phyloP scores from a whole-genome alignment of 106 monocot species.

The Apostasia ramifera region DNA sequence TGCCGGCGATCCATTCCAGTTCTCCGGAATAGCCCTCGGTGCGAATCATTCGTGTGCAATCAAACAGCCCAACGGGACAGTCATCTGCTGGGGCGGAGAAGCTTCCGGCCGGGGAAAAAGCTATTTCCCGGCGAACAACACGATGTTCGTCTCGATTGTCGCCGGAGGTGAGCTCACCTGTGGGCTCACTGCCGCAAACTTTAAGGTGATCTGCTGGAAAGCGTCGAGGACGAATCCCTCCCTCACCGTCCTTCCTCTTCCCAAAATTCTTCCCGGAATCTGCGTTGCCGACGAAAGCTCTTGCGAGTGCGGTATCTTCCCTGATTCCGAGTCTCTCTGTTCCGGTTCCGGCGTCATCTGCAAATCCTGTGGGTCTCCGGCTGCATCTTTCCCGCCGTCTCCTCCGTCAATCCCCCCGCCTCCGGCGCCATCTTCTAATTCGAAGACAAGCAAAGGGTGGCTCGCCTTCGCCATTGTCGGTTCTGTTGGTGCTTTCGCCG shows the following conservation, averaged over 20 bases:
- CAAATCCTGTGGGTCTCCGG: slow-evolving; percentile 4
- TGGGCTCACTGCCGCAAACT: slow-evolving; percentile 40
- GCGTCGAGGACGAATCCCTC: slow-evolving; percentile 10
- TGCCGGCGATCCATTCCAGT: slow-evolving; percentile 18
- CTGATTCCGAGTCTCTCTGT: slow-evolving; percentile 23
- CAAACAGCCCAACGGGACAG: slow-evolving; percentile 27
- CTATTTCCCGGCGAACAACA: slow-evolving; percentile 20
- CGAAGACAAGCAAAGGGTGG: slow-evolving; percentile 19
- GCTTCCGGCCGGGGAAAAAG: background rate
- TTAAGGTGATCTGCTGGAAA: slow-evolving; percentile 70
- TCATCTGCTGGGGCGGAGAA: slow-evolving; percentile 62
- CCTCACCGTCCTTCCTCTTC: slow-evolving; percentile 17
- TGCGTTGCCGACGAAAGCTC: slow-evolving; percentile 17
- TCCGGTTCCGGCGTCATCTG: slow-evolving; percentile 33
- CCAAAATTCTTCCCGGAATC: slow-evolving; percentile 60
- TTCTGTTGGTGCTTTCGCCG: slow-evolving; percentile 40
- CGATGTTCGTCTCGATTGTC: slow-evolving; percentile 43
- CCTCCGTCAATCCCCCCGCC: slow-evolving; percentile 1
- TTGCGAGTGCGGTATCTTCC: slow-evolving; percentile 38
- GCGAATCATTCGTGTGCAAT: slow-evolving; percentile 60
- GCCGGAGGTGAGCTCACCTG: slow-evolving; percentile 80
- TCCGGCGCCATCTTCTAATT: background rate
- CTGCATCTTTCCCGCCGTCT: background rate
- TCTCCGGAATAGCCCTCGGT: slow-evolving; percentile 50
- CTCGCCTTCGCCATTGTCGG: slow-evolving; percentile 50